Percentiles rank a stretch among this genome's conserved stretches.
Conservation (phyloP, 2,329 filamentous ascomycete genomes). For the Fusarium citri region DNA sequence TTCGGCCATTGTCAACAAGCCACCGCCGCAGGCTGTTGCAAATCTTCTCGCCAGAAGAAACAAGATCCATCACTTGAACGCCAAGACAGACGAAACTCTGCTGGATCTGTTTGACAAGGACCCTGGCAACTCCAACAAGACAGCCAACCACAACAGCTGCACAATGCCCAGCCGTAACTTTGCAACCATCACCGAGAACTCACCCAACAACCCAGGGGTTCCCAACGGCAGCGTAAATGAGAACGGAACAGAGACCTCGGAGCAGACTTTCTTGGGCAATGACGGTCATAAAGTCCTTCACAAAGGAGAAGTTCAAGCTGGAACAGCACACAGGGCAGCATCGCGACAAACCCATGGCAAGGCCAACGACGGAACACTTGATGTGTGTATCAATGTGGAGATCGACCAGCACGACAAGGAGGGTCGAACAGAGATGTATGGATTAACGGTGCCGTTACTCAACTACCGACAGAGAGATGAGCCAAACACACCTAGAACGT, state of each 20-base stretch:
- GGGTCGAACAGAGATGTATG: constrained; percentile 85
- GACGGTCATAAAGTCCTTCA: constrained; percentile 80
- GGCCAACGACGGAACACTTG: constrained; percentile 71
- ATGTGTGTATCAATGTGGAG: constrained; percentile 89
- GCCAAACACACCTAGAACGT: constrained; percentile 44
- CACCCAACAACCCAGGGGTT: constrained; percentile 62
- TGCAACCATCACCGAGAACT: constrained; percentile 89
- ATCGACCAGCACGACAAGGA: constrained; percentile 84
- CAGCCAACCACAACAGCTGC: constrained; percentile 79
- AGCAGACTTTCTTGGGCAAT: constrained; percentile 57
- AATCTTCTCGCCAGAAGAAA: constrained; percentile 93
- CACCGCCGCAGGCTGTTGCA: constrained; percentile 86
- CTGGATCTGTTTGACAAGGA: constrained; percentile 93
- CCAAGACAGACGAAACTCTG: constrained; percentile 89
- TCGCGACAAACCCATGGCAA: constrained; percentile 65
- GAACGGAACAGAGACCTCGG: constrained; percentile 30
- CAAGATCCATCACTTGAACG: constrained; percentile 77
- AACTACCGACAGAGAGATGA: constrained; percentile 50
- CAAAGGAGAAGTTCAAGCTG: constrained; percentile 80
- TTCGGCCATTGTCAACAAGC: constrained; percentile 95
- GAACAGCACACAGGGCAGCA: constrained; percentile 81
- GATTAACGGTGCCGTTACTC: constrained; percentile 84
- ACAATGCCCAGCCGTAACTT: constrained; percentile 96
- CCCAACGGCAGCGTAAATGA: constrained; percentile 42
- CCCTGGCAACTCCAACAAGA: constrained; percentile 81